Evolutionary conservation across 306 rosid genomes (phyloP), one percentile per base, ranked within the genome.

Genomic region (Castanea crenata): DNA sequence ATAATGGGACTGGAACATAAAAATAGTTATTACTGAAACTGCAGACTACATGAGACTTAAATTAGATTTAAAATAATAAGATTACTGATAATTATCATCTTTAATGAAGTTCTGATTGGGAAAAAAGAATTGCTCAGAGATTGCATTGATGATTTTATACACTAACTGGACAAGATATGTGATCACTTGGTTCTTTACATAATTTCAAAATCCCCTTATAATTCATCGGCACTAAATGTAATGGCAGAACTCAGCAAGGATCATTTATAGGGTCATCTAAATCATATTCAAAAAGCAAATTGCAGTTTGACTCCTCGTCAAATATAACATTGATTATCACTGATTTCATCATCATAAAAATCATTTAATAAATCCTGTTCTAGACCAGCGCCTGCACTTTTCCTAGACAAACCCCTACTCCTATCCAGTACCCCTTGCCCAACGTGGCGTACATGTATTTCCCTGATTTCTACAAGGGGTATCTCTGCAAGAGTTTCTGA

Each of bases 401-500:
- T 88, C 80, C 84, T 87, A 85, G 87, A 85, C 11, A 89, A 78
- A 25, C 92, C 94, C 62, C 82, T 88, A 71, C 97, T 92, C 81
- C 92, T 86, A 79, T 91, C 91, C 20, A 91, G 77, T 9, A 84
- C 64, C 65, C 97, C 95, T 82, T 87, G 83, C 73, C 88, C 75
- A 89, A 77, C 71, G 90, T 55, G 44, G 58, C 13, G 56, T 31
- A 88, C 81, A 51, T 87, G 77, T 83, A 74, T 89, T 83, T 91
- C 93, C 84, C 97, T 91, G 57, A 94, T 72, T 67, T 82, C 82
- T 8, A 85, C 88, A 20, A 83, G 86, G 57, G 97, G 57, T 92
- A 87, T 65, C 86, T 90, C 78, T 83, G 86, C 83, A 84, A 15
- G 31, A 90, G 97, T 76, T 85, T 78, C 63, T 57, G 70, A 51